Conservation (phyloP, 768 basidiomycete genomes). For the Collybia nuda region DNA sequence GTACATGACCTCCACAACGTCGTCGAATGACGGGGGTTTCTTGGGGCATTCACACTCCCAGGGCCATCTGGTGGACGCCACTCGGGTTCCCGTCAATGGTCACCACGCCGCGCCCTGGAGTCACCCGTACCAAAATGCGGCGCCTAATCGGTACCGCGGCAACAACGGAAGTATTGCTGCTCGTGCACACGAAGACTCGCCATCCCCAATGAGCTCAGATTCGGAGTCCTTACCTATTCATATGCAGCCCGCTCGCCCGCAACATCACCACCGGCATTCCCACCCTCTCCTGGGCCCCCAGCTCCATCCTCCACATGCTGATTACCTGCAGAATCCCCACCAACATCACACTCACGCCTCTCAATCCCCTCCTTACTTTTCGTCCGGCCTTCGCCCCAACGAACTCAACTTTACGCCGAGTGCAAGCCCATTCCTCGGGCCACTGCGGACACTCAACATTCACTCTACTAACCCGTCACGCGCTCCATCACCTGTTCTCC, state of each 20-base stretch:
- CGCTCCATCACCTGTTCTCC: conserved; percentile 68
- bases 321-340: conserved; percentile 22
- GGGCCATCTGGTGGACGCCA: conserved; percentile 38
- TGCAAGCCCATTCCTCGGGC: conserved; percentile 79
- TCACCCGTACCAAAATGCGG: conserved; percentile 45
- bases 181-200: conserved; percentile 54
- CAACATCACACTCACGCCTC: conserved; percentile 17
- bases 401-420: conserved; percentile 61
- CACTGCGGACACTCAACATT: conserved; percentile 72
- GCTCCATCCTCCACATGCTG: conserved; percentile 25
- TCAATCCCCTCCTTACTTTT: conserved; percentile 31
- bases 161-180: conserved; percentile 12
- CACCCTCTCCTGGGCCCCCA: conserved; percentile 29
- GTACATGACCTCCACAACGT: conserved; percentile 40
- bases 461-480: conserved; percentile 70
- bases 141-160: conserved; percentile 28
- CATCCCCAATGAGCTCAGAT: conserved; percentile 71
- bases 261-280: conserved; percentile 4
- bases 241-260: conserved; percentile 15
- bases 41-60: conserved; percentile 37
- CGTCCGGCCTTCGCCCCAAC: conserved; percentile 25
- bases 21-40: conserved; percentile 10
- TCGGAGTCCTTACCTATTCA: conserved; percentile 45
- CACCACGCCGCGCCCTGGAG: conserved; percentile 29
- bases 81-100: conserved; percentile 22